phyloP scores from a whole-genome alignment of 495 filamentous ascomycete species.

The Neurospora tetraspora region DNA sequence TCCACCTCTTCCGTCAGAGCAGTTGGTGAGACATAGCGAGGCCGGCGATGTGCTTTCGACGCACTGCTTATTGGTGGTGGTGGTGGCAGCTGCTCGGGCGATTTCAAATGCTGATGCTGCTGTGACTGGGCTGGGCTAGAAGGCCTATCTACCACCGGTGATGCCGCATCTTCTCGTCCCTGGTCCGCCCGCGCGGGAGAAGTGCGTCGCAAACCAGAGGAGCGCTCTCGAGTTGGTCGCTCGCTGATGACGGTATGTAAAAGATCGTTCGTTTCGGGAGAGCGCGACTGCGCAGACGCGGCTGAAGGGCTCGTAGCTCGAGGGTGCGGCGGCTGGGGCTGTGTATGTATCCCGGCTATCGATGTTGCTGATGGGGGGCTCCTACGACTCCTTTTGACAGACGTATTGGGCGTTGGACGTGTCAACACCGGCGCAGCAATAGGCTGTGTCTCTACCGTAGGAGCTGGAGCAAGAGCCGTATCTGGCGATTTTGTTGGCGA shows the following conservation, averaged over 20 bases:
- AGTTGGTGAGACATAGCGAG: constrained; percentile 2
- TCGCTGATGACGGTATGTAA: neutral
- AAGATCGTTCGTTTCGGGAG: neutral
- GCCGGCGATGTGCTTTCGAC: neutral
- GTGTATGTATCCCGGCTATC: neutral
- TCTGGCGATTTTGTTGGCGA: constrained; percentile 12
- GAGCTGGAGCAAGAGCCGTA: constrained; percentile 1
- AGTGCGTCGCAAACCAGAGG: neutral
- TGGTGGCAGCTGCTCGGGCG: neutral
- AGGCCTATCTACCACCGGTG: neutral
- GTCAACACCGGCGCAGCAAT: neutral
- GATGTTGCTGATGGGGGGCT: constrained; percentile 4
- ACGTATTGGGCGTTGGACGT: constrained; percentile 31
- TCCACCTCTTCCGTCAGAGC: constrained; percentile 26
- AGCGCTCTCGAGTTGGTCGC: neutral
- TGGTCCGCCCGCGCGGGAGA: neutral
- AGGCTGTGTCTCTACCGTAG: neutral
- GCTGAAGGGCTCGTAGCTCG: neutral
- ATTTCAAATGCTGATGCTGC: neutral
- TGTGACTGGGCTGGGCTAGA: neutral
- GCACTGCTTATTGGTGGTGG: neutral
- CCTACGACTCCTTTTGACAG: constrained; percentile 27
- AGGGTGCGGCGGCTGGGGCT: neutral
- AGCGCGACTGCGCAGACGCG: neutral
- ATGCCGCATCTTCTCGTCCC: neutral